Evolutionary conservation across 129 eudicot genomes (phyloP), one percentile per base, ranked within the genome.

Genomic region (Kitagawia praeruptora): DNA sequence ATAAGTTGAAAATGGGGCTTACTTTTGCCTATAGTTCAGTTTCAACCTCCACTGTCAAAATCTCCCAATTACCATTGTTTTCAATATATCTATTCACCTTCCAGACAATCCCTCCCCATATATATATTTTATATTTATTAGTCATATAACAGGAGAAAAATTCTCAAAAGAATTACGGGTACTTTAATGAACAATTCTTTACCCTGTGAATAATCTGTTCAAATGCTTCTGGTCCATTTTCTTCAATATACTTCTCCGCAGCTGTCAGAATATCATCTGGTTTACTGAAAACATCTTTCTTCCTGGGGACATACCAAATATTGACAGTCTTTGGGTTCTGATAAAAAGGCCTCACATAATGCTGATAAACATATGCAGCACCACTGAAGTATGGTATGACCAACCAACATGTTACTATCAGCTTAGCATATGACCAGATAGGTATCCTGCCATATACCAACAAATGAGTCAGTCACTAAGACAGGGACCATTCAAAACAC

Each of bases 361-460:
- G 92, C 79, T 92, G 87, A 54, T 96, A 96, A 10, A 96, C 96
- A 80, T 89, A 90, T 49, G 99, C 87, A 75, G 99, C 99, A 14
- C 97, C 99, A 74, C 91, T 90, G 80, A 96, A 96, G 82, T 89
- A 90, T 4, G 99, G 99, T 78, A 96, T 90, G 67, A 96, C 97
- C 83, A 96, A 89, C 99, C 99, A 96, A 82, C 97, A 95, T 18
- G 97, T 95, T 6, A 87, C 75, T 16, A 95, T 79, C 83, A 95
- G 94, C 83, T 92, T 95, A n/a, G 89, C 85, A 58, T 95, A 95
- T 77, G 99, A 89, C 99, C 99, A 95, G 79, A 87, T 81, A 12
- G 99, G 99, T 44, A 95, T 80, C 97, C 99, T 95, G 88, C 78
- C 69, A 80, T n/a, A n/a, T n/a, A 61, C 14, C 41, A 13, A 38